A percentile compares a stretch with the other conserved stretches of the same genome.
Evolutionary conservation across 805 yeast genomes (phyloP).

Genomic region (Lipomyces kockii): DNA sequence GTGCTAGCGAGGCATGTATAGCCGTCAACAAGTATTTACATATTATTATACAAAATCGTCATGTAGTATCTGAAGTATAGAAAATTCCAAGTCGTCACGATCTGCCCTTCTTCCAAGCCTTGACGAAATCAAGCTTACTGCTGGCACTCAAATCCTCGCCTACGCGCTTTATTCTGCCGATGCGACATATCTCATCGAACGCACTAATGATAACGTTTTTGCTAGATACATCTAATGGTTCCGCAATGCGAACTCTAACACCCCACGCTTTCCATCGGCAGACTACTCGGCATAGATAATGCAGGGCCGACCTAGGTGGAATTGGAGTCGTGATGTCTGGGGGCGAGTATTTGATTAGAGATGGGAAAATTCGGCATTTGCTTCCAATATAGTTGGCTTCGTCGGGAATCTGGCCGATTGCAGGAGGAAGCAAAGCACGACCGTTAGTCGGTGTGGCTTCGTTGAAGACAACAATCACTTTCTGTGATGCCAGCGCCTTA

Average conservation of each 20-base stretch:
- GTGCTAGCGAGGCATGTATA: background rate
- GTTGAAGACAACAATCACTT: constrained; percentile 45
- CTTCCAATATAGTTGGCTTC: constrained; percentile 13
- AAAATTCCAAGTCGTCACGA: constrained; percentile 8
- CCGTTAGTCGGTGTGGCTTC: constrained; percentile 84
- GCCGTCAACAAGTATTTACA: background rate
- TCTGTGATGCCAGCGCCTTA: constrained; percentile 46
- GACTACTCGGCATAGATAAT: constrained; percentile 41
- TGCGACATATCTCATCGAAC: constrained; percentile 40
- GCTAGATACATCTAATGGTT: constrained; percentile 36
- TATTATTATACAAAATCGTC: background rate
- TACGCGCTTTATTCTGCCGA: constrained; percentile 56
- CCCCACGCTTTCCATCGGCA: constrained; percentile 39
- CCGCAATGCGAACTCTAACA: constrained; percentile 41
- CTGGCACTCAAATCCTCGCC: constrained; percentile 52
- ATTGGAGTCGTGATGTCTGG: constrained; percentile 44
- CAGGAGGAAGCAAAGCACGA: constrained; percentile 67
- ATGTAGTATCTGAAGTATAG: background rate
- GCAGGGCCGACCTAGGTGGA: constrained; percentile 39
- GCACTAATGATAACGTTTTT: constrained; percentile 28
- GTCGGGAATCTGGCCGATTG: constrained; percentile 22
- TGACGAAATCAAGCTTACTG: constrained; percentile 54
- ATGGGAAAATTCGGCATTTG: constrained; percentile 39
- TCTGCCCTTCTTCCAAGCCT: constrained; percentile 43
- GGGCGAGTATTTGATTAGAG: constrained; percentile 46